A percentile compares a stretch with the other conserved stretches of the same genome.
These are phyloP conservation scores for Crithidia sp. DNA, from an alignment of 208 protist genomes.

Conservation along the genomic window DNA sequence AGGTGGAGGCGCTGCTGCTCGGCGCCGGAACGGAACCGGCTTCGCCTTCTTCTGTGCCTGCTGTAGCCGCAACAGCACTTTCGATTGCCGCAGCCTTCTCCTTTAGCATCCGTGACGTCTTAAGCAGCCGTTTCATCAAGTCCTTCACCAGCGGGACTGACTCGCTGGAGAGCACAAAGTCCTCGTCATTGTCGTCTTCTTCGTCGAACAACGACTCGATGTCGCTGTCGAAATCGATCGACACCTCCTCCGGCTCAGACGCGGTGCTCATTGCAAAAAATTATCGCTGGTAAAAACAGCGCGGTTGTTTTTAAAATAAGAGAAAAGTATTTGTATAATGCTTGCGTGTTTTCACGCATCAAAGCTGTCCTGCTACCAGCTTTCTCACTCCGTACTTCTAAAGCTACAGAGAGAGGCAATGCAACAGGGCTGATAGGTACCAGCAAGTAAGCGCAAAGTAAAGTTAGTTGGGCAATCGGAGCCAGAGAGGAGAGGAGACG, in stretches of 20 bases:
- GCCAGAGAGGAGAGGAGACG: too few species aligned
- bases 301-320: constrained; percentile 1
- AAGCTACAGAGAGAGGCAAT: too few species aligned
- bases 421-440: too few species aligned
- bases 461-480: too few species aligned
- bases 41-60: constrained; percentile 11
- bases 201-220: constrained; percentile 34
- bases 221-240: constrained; percentile 33
- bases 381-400: too few species aligned
- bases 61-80: constrained; percentile 3
- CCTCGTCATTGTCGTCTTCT: constrained; percentile 41
- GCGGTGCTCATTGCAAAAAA: constrained; percentile 12
- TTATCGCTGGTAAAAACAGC: neutral
- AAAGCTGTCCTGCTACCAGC: too few species aligned
- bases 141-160: constrained; percentile 41
- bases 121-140: constrained; percentile 49
- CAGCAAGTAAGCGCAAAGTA: too few species aligned
- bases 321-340: neutral
- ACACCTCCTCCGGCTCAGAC: constrained; percentile 25
- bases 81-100: constrained; percentile 26
- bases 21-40: neutral
- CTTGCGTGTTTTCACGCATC: too few species aligned
- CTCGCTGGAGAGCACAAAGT: constrained; percentile 41
- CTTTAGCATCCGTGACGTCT: constrained; percentile 31
- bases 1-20: constrained; percentile 7